Percentiles rank a stretch among this genome's conserved stretches.
phyloP scores from a whole-genome alignment of 2,329 filamentous ascomycete species.

The Camillea tinctor region DNA sequence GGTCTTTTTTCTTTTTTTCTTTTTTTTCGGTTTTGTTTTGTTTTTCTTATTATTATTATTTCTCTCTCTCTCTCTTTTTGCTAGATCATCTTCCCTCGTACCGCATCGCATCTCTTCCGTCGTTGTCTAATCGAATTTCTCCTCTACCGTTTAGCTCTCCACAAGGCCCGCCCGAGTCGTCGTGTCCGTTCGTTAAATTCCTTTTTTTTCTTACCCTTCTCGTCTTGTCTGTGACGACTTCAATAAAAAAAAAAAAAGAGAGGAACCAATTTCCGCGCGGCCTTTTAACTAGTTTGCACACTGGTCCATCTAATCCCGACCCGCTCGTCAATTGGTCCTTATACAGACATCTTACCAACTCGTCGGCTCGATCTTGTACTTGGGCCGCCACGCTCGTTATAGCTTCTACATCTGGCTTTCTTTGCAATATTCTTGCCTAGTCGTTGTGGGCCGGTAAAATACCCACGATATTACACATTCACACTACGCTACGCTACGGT shows the following conservation, averaged over 20 bases:
- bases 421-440: constrained; percentile 6
- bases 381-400: constrained; percentile 30
- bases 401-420: constrained; percentile 17
- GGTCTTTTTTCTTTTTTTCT: constrained; percentile 14
- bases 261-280: constrained; percentile 14
- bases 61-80: constrained; percentile 15
- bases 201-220: constrained; percentile 13
- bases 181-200: constrained; percentile 28
- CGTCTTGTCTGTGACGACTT: constrained; percentile 21
- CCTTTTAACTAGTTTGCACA: constrained; percentile 15
- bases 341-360: constrained; percentile 9
- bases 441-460: constrained; percentile 12
- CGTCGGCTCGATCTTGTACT: constrained; percentile 19
- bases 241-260: constrained; percentile 14
- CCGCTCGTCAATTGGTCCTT: constrained; percentile 21
- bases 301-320: constrained; percentile 21
- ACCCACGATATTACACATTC: constrained; percentile 3
- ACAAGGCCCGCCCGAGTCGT: constrained; percentile 24
- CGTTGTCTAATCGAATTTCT: constrained; percentile 26
- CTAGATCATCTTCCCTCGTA: constrained; percentile 19
- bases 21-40: constrained; percentile 13
- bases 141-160: constrained; percentile 20
- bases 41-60: constrained; percentile 14
- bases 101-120: constrained; percentile 19
- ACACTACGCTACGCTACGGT: too few relatives aligned